Conservation (phyloP, 257 asterid genomes). For the Fraxinus quadrangulata region DNA sequence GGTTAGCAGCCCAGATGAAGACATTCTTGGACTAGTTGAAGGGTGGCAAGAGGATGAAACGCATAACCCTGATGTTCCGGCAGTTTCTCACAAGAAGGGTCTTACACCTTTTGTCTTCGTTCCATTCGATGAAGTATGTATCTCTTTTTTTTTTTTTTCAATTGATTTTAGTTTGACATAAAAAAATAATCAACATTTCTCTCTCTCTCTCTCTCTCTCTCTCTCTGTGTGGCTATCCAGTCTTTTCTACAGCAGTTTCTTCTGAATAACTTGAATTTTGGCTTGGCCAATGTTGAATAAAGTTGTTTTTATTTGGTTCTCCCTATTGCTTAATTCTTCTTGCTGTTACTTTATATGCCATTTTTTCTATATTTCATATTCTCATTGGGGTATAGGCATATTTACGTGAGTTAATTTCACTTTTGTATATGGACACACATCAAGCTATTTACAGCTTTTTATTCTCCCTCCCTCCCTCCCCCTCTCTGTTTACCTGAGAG, state of each 20-base stretch:
- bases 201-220: background rate
- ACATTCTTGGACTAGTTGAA: constrained; percentile 83
- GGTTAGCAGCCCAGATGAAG: constrained; percentile 64
- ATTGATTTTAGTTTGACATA: background rate
- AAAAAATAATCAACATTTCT: background rate
- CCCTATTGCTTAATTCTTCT: too few relatives aligned
- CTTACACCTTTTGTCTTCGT: constrained; percentile 86
- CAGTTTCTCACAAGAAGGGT: constrained; percentile 83
- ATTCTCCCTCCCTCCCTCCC: background rate
- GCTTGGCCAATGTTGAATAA: background rate
- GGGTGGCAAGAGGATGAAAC: constrained; percentile 95
- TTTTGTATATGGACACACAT: background rate
- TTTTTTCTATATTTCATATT: background rate
- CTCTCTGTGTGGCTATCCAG: too few relatives aligned
- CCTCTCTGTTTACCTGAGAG: background rate
- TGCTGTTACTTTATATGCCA: background rate
- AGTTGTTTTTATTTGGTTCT: background rate
- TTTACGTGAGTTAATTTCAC: too few relatives aligned
- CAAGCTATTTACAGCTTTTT: background rate
- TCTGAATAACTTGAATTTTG: background rate
- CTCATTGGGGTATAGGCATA: background rate
- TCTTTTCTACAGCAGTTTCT: background rate
- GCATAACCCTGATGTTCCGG: constrained; percentile 89
- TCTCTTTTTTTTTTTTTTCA: background rate
- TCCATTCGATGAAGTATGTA: constrained; percentile 90